Base-by-base conservation (phyloP, 306 rosid species). In the Aeschynomene evenia region DNA sequence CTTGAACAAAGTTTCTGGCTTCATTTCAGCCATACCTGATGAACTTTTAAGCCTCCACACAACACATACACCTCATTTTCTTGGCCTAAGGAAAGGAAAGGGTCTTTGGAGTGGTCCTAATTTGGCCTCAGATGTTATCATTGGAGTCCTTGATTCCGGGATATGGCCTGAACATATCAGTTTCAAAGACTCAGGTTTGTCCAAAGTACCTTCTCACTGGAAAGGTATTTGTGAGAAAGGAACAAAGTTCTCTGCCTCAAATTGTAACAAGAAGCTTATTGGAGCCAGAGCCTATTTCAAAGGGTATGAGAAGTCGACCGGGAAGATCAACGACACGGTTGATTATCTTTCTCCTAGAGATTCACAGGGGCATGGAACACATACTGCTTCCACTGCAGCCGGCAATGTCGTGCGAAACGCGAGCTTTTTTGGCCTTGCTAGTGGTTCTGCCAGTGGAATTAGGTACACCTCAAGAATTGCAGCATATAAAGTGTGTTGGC, bases 151-250 rank as follows among this genome's bases (percentile, higher is more conserved):
- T 13, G 96, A 89, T 50, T 77, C 96, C 0, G 93, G 93, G 23
- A 80, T 89, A 39, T 89, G 96, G 96, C 96, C 96, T 1, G 93
- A 89, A 40, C 93, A 89, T 15, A 24, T 74, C 6, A 89, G 96
- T 70, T 89, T 89, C 63, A 61, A 50, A 36, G 93, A 87, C 59
- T 29, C 80, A 4, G 85, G 84, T 23, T 42, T 87, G 48, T 23
- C 89, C 69, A 12, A 45, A 1, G 70, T 83, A 28, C 96, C 96
- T 9, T 22, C 63, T 68, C 75, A 37, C 8, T 90, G 93, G 96
- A 90, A 85, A 78, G 96, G 93, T 56, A 34, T 68, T 33, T 90
- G 93, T 65, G 80, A 87, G 53, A 24, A 53, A 39, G 96, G 96
- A 36, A 78, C 89, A n/a, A 80, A 65, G 16, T 87, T 89, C 79